Base-by-base conservation (phyloP, 192 early-diverging fungal genomes). In the Dispira parvispora region DNA sequence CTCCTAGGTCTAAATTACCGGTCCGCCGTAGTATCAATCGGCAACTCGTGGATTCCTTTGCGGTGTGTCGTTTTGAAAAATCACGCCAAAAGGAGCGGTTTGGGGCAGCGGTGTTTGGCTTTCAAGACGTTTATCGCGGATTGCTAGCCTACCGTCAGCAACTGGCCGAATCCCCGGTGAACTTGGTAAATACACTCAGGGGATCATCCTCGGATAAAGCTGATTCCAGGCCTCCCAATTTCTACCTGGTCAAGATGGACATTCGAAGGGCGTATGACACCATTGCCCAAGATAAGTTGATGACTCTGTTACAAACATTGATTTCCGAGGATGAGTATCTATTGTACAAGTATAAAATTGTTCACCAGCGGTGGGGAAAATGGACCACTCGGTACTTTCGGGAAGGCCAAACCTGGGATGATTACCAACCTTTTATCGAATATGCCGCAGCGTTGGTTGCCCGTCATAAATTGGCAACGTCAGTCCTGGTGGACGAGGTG, bases 241-340 rank as follows among this genome's bases (percentile, higher is more conserved):
- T 50, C 11, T 96, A 82, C 61, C 84, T 92, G 70, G 86, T 82
- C 61, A 96, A 93, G 65, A 76, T 89, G 11, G 93, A 96, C 66
- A 82, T 96, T 46, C 74, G 71, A 28, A 68, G 67, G 38, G 85
- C 85, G 23, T 96, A 85, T 64, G 90, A 96, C 65, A 83, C 81
- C n/a, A 90, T 96, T 53, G 72, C 82, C 10, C 93, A 91, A 60
- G 70, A 61, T 28, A 81, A 80, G 52, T 69, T 96, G 18, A 63
- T 88, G 20, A 45, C 72, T 0, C 72, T 86, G 43, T 47, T 89
- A 43, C 45, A 74, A 23, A 61, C 63, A 8, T 62, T 79, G 0
- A 18, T 57, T 12, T 10, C 20, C 49, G 28, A 86, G 74, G 79
- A 84, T 27, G 83, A 88, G 62, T 91, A 89, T 65, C 45, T 80